These are phyloP conservation scores for Fagopyrum homotropicum DNA, from an alignment of 148 eudicot genomes.

Conservation along the genomic window DNA sequence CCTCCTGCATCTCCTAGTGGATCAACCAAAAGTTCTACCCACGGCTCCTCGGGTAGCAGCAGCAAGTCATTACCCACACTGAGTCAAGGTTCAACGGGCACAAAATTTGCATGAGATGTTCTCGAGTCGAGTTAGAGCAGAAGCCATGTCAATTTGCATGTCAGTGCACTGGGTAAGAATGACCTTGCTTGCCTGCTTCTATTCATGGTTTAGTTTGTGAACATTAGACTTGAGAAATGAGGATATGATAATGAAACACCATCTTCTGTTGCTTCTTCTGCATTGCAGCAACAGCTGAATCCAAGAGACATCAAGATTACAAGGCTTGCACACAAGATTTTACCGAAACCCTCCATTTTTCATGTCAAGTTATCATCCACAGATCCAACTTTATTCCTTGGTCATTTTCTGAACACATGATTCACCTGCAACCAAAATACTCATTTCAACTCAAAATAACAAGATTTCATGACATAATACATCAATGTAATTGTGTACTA, in stretches of 20 bases:
- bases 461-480: too few species aligned
- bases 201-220: background rate
- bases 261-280: too few species aligned
- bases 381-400: too few species aligned
- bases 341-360: too few species aligned
- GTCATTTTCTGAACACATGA: too few species aligned
- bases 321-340: too few species aligned
- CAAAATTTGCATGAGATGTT: constrained; percentile 56
- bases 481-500: too few species aligned
- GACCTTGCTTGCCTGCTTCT: background rate
- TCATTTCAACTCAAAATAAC: too few species aligned
- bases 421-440: too few species aligned
- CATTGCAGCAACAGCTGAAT: too few species aligned
- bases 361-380: too few species aligned
- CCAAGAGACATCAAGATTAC: too few species aligned
- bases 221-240: background rate
- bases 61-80: background rate
- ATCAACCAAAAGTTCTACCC: constrained; percentile 27
- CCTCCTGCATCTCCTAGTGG: constrained; percentile 33
- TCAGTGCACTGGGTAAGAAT: constrained; percentile 94
- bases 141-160: constrained; percentile 97
- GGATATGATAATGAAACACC: background rate
- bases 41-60: constrained; percentile 22
- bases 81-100: constrained; percentile 1
- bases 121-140: constrained; percentile 83